phyloP scores from a whole-genome alignment of 176 grass and related monocot genomes.

The Ampelocalamus luodianensis region DNA sequence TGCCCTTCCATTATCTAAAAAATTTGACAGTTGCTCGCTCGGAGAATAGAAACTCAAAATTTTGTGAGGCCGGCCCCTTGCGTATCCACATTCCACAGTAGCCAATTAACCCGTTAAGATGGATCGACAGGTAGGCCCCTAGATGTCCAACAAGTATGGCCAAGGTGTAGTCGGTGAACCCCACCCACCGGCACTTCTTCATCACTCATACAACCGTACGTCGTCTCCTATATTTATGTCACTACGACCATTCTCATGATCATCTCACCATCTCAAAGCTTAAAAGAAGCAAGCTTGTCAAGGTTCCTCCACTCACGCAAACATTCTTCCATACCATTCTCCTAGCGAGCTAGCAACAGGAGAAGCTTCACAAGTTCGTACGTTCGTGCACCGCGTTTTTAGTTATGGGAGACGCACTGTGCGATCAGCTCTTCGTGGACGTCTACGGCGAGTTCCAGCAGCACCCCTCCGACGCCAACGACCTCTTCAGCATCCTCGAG shows the following conservation, averaged over 20 bases:
- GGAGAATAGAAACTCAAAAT: no score
- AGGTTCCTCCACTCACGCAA: constrained; percentile 3
- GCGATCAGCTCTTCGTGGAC: constrained; percentile 53
- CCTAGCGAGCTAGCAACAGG: not conserved
- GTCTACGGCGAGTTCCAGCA: constrained; percentile 39
- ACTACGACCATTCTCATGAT: constrained; percentile 36
- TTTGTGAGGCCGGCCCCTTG: no score
- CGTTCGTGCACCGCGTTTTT: not conserved
- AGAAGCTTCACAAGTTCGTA: not conserved
- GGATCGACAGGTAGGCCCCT: not conserved
- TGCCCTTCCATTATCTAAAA: no score
- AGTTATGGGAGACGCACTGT: constrained; percentile 53
- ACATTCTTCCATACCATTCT: not conserved
- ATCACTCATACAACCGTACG: constrained; percentile 13
- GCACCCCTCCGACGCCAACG: constrained; percentile 42
- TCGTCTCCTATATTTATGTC: constrained; percentile 45
- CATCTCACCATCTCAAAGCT: constrained; percentile 15
- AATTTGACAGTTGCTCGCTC: no score
- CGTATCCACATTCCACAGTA: no score
- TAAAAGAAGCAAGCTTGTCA: constrained; percentile 38
- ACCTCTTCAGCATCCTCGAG: constrained; percentile 77
- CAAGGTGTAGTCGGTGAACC: not conserved
- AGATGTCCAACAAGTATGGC: constrained; percentile 10
- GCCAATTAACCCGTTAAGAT: not conserved
- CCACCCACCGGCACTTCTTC: not conserved